These are phyloP conservation scores for Fremontodendron californicum DNA, from an alignment of 345 rosid genomes.

Conservation along the genomic window DNA sequence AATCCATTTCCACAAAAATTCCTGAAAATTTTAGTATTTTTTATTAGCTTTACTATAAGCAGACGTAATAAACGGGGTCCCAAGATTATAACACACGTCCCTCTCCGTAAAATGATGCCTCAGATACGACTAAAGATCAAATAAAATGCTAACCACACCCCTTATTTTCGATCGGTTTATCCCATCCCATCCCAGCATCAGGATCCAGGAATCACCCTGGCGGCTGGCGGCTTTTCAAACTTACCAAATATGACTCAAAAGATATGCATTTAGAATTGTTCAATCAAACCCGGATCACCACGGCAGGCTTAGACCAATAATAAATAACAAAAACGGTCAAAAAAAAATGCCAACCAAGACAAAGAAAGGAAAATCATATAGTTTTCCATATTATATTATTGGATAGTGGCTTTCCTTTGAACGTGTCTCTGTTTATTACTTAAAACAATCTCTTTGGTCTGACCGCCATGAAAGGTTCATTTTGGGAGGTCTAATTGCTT, in stretches of 20 bases:
- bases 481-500: background rate
- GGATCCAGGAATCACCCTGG: background rate
- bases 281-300: background rate
- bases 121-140: background rate
- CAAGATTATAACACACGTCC: background rate
- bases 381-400: background rate
- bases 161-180: background rate
- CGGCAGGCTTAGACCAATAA: background rate
- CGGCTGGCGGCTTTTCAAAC: background rate
- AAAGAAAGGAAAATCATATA: background rate
- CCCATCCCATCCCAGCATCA: too few species aligned
- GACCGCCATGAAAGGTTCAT: background rate
- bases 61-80: too few species aligned
- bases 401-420: background rate
- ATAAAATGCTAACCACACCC: too few species aligned
- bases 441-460: background rate
- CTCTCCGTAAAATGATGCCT: background rate
- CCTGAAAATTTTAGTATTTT: too few species aligned
- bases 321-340: background rate
- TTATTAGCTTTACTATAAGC: too few species aligned
- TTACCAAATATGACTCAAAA: background rate
- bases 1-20: too few species aligned
- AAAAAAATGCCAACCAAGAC: background rate
- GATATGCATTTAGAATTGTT: background rate
- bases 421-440: constrained; percentile 7